Evolutionary conservation across 1,139 yeast genomes (phyloP), one percentile per base, ranked within the genome.

Genomic region (Pichia sp.): DNA sequence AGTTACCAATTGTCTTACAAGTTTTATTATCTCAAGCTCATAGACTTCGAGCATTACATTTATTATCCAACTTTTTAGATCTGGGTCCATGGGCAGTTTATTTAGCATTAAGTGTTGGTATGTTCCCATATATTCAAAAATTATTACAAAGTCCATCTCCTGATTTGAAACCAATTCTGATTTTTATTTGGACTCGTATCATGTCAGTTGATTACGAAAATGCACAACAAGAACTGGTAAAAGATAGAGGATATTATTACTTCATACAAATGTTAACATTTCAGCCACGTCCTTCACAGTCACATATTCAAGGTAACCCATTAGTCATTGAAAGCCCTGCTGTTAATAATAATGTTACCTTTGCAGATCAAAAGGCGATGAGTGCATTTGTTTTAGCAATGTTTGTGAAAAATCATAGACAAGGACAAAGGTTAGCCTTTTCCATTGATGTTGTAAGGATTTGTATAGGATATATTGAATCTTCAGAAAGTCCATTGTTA

Each of bases 31-130:
- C 97, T 0, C 99, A 93, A 59, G 95, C 88, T 0, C 98, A 91
- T 62, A 74, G 98, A 47, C 73, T 91, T 13, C 66, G 97, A 25
- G 98, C 99, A 0, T 68, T 91, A 39, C 85, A 87, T 28, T 62
- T 93, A 43, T 68, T 93, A 10, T 83, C 95, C 3, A 78, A 86
- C 50, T 91, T 89, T 58, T 69, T 91, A 32, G 98, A 91, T 61
- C 66, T 91, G 33, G 99, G 99, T 0, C 96, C 98, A 0, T 87
- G 96, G 93, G 97, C 98, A 0, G 98, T 91, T 0, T 87, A 88
- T 53, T 68, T 89, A 32, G 94, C 97, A 0, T 68, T 91, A 29
- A 85, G 96, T 4, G 89, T 91, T 53, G 97, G 98, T 22, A 91
- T 91, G 28, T 91, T 91, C 63, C 97, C 98, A 0, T 93, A 93